phyloP scores from a whole-genome alignment of 2,329 filamentous ascomycete species.

The Plenodomus tracheiphilus region DNA sequence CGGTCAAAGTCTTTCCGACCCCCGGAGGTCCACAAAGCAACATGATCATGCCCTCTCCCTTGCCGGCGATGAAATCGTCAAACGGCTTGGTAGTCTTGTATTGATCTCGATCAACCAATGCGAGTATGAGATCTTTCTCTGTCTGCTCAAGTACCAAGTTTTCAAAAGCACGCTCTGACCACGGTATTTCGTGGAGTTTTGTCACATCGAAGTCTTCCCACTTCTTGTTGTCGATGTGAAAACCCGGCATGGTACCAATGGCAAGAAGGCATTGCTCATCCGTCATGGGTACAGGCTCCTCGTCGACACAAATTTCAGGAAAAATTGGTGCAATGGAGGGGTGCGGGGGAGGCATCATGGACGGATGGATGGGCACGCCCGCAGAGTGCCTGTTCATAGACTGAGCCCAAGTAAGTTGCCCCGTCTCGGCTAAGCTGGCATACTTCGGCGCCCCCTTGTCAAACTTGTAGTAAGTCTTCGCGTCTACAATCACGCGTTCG shows the following conservation, averaged over 20 bases:
- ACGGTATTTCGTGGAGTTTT: conserved; percentile 49
- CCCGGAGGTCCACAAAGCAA: conserved; percentile 22
- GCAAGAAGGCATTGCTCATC: conserved; percentile 16
- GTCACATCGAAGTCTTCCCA: conserved; percentile 16
- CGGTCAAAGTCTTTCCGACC: conserved; percentile 22
- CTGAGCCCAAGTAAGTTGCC: conserved; percentile 15
- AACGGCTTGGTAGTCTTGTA: conserved; percentile 28
- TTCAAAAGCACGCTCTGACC: conserved; percentile 52
- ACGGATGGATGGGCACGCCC: background rate
- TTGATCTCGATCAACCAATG: conserved; percentile 50
- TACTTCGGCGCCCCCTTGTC: conserved; percentile 1
- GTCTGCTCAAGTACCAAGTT: conserved; percentile 52
- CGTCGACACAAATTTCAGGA: conserved; percentile 1
- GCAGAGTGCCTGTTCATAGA: conserved; percentile 17
- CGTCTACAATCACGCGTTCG: conserved; percentile 14
- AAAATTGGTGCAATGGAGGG: background rate
- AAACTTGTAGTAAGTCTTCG: conserved; percentile 15
- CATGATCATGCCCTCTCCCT: conserved; percentile 24
- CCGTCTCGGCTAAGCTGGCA: conserved; percentile 11
- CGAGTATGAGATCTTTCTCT: conserved; percentile 54
- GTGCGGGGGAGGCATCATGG: background rate
- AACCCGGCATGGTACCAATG: conserved; percentile 11
- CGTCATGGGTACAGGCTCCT: conserved; percentile 13
- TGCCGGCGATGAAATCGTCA: conserved; percentile 52
- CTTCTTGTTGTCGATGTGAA: conserved; percentile 23